These are phyloP conservation scores for Phialophora tarda DNA, from an alignment of 2,329 filamentous ascomycete species.

Conservation along the genomic window DNA sequence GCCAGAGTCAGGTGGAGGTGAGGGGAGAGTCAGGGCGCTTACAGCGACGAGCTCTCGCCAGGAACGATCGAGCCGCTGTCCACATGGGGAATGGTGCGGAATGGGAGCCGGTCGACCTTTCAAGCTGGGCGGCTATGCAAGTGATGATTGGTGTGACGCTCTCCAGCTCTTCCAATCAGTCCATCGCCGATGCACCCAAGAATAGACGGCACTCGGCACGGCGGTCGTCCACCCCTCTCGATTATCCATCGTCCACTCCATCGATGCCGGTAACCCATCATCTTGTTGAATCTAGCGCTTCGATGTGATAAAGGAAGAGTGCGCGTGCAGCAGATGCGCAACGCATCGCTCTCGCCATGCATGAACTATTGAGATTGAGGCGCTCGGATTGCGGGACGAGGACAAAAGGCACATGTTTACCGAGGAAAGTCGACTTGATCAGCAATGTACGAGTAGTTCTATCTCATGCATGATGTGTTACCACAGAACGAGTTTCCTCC, in stretches of 20 bases:
- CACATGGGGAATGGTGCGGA: neutral
- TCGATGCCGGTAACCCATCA: slow-evolving; percentile 2
- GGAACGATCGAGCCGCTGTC: slow-evolving; percentile 9
- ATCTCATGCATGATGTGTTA: neutral
- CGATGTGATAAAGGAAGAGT: slow-evolving; percentile 1
- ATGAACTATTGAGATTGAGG: slow-evolving; percentile 13
- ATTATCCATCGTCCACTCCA: neutral
- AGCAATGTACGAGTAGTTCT: neutral
- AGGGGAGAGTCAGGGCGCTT: slow-evolving; percentile 29
- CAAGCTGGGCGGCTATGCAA: slow-evolving; percentile 18
- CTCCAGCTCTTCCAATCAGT: neutral
- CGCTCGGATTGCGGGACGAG: slow-evolving; percentile 5
- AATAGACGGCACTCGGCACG: slow-evolving; percentile 9
- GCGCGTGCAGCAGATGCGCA: slow-evolving; percentile 2
- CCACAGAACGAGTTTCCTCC: neutral
- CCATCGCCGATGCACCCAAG: neutral
- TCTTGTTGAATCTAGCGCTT: slow-evolving; percentile 11
- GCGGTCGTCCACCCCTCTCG: neutral
- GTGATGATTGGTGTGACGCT: slow-evolving; percentile 13
- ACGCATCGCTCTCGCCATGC: slow-evolving; percentile 3
- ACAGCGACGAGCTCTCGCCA: slow-evolving; percentile 15
- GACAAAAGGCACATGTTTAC: neutral
- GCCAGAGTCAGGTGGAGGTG: slow-evolving; percentile 17
- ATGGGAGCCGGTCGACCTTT: neutral
- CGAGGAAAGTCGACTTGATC: neutral